Conservation (phyloP, 345 rosid species). For the Populus euphratica region DNA sequence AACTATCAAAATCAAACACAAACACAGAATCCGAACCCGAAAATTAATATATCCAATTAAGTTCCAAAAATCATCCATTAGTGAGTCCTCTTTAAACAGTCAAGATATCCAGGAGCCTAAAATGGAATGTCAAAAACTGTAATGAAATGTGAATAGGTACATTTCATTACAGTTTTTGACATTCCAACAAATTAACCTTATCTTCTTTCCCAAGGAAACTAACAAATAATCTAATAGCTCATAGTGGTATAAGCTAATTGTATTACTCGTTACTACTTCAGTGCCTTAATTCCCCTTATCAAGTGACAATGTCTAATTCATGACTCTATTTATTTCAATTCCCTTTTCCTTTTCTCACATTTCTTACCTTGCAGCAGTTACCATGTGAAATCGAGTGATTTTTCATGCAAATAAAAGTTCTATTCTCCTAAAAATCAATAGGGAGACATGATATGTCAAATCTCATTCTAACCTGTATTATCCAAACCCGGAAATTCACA, state of each 20-base stretch:
- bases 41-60: neutral
- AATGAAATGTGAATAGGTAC: neutral
- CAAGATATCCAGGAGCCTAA: neutral
- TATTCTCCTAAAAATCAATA: neutral
- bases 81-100: no score
- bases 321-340: no score
- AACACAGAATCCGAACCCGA: neutral
- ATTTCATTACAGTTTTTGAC: neutral
- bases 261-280: neutral
- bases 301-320: no score
- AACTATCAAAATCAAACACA: constrained; percentile 6
- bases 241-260: neutral
- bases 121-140: neutral
- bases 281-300: neutral
- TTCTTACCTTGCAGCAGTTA: no score
- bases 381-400: no score
- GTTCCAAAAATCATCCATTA: no score
- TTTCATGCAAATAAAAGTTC: no score
- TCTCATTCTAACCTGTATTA: no score
- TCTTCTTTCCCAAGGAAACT: neutral
- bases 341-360: no score
- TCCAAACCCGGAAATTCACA: neutral
- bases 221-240: neutral
- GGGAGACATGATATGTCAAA: neutral
- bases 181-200: neutral